These are phyloP conservation scores for Calonectria honghensis DNA, from an alignment of 2,329 filamentous ascomycete genomes.

Conservation along the genomic window DNA sequence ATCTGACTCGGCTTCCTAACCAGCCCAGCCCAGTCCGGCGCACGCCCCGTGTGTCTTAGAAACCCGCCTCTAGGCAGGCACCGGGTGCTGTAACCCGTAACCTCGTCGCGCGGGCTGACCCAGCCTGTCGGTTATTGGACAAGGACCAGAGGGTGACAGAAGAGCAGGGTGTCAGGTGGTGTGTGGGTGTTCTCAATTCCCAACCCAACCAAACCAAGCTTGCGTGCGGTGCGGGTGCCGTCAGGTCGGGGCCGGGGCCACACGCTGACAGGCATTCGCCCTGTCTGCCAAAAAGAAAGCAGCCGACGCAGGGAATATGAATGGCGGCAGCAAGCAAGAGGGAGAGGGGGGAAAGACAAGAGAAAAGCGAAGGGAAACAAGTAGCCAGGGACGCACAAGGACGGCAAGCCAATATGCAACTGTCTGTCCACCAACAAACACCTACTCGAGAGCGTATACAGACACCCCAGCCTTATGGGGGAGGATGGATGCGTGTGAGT, in stretches of 20 bases:
- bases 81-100: constrained; percentile 29
- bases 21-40: constrained; percentile 48
- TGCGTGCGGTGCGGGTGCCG: constrained; percentile 27
- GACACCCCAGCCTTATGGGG: constrained; percentile 25
- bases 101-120: constrained; percentile 26
- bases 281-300: constrained; percentile 24
- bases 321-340: not conserved
- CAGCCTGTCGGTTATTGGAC: constrained; percentile 38
- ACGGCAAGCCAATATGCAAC: constrained; percentile 29
- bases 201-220: constrained; percentile 1
- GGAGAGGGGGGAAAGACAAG: constrained; percentile 9
- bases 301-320: constrained; percentile 23
- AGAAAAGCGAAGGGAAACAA: not conserved
- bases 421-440: constrained; percentile 29
- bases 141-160: not conserved
- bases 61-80: constrained; percentile 35
- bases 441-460: not conserved
- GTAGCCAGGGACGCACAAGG: constrained; percentile 15
- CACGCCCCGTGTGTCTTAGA: constrained; percentile 33
- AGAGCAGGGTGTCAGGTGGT: constrained; percentile 3
- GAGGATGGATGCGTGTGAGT: constrained; percentile 15
- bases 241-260: constrained; percentile 23
- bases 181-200: constrained; percentile 24
- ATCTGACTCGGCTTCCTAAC: constrained; percentile 53
- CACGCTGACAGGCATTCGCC: constrained; percentile 26